Evolutionary conservation across 257 asterid species (phyloP).

Genomic region (Solanum pinnatisectum): DNA sequence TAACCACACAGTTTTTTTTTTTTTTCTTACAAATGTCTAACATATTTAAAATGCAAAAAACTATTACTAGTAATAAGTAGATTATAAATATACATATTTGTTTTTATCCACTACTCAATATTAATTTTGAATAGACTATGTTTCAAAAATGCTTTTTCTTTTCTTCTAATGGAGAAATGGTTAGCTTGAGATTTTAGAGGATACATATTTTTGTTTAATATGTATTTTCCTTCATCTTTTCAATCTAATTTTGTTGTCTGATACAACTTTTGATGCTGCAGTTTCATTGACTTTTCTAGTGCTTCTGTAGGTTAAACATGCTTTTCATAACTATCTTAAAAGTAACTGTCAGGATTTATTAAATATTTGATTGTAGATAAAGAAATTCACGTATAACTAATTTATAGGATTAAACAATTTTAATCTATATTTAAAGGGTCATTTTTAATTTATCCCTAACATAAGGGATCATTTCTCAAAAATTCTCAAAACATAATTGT

Average conservation of each 20-base stretch:
- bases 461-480: not conserved
- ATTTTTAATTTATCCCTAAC: not conserved
- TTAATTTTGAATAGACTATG: not conserved
- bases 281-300: fast-evolving
- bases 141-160: not conserved
- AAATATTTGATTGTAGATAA: not conserved
- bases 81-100: not conserved
- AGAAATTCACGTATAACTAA: not conserved
- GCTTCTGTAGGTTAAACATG: not conserved
- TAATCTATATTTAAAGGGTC: not conserved
- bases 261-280: not conserved
- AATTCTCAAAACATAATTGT: not conserved
- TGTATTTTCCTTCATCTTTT: not conserved
- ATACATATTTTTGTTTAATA: not conserved
- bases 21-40: not conserved
- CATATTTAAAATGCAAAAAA: not conserved
- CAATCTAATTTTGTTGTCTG: not conserved
- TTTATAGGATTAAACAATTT: not conserved
- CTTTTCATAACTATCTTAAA: not conserved
- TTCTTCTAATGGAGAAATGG: not conserved
- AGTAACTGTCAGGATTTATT: not conserved
- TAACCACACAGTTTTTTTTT: not conserved
- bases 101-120: not conserved
- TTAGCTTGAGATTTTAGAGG: not conserved
- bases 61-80: not conserved